Base-by-base conservation (phyloP, 345 rosid species). In the Leavenworthia alabamica region DNA sequence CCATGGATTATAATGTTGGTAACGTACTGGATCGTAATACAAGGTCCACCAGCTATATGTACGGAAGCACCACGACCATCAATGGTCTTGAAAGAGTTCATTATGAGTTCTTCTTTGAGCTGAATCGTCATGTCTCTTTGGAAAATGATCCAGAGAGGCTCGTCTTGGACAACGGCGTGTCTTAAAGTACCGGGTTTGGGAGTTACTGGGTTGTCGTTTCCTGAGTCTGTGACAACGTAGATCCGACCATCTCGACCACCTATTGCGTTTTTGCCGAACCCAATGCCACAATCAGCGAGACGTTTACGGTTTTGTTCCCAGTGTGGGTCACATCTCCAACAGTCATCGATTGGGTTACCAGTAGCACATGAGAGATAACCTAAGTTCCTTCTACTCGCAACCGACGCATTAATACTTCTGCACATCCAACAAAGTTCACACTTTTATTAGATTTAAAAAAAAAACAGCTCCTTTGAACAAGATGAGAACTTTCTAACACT, bases 281-380 rank as follows among this genome's bases (percentile, higher is more conserved):
- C 91, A 33, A 87, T 87, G 8, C 77, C 89, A 40, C 95, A 87
- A 23, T 87, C 87, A 0, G 95, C 95, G 2, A 85, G 76, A 37
- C 86, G 73, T 49, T 82, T 87, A 7, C 92, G 76, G 74, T 85
- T 79, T 48, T 56, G 65, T 70, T 83, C 83, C 92, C 96, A 88
- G 28, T 83, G 58, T 40, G 92, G 84, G 77, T 88, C 96, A 58
- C 91, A 88, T n/a, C 96, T 37, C 96, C 92, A 88, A 67, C 96
- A 88, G 58, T 88, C 92, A 20, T 88, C 96, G 15, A 85, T 80
- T 4, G 96, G 95, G 57, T 87, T 88, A 1, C 89, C 95, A 1
- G 86, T 84, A 1, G 81, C 78, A 23, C 95, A 84, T 8, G 95
- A 87, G 23, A 85, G 72, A 35, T 78, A 83, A 0, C 81, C 89